Percentiles rank a stretch among this genome's conserved stretches.
Conservation (phyloP, 2,329 filamentous ascomycete species). For the Acrodontium crateriforme region DNA sequence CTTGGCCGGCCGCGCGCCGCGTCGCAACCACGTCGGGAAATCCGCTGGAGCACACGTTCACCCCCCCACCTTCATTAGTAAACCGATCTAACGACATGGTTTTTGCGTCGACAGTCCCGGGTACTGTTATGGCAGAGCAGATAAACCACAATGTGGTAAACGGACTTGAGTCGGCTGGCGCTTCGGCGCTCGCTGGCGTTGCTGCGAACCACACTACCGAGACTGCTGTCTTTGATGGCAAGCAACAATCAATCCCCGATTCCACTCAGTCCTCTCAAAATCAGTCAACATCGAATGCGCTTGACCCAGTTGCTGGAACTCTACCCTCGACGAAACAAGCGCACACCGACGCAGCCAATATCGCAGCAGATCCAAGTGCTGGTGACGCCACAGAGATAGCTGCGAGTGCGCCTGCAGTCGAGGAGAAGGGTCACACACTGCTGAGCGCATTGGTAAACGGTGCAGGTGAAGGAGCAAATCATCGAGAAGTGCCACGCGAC, state of each 20-base stretch:
- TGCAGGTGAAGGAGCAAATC: conserved; percentile 21
- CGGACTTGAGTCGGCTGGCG: conserved; percentile 54
- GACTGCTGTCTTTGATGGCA: conserved; percentile 36
- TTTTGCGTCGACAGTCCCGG: conserved; percentile 11
- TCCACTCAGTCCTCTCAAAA: conserved; percentile 14
- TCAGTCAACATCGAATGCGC: conserved; percentile 9
- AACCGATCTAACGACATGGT: conserved; percentile 1
- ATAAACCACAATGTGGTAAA: conserved; percentile 58
- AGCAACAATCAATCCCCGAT: conserved; percentile 28
- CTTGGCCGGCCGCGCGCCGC: too few relatives aligned
- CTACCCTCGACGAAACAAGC: conserved; percentile 4
- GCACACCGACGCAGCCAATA: conserved; percentile 7
- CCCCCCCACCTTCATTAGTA: too few relatives aligned
- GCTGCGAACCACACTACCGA: conserved; percentile 43
- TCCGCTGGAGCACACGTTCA: too few relatives aligned
- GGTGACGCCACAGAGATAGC: conserved; percentile 13
- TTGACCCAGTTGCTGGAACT: conserved; percentile 5
- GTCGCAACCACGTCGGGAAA: too few relatives aligned
- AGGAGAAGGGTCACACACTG: conserved; percentile 1
- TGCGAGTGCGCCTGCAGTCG: conserved; percentile 3
- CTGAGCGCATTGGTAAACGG: conserved; percentile 6
- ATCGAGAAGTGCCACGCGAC: conserved; percentile 30
- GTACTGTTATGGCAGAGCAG: conserved; percentile 59
- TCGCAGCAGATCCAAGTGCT: conserved; percentile 20
- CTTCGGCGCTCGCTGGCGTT: conserved; percentile 47